Conservation (phyloP, 306 rosid species). For the Cicer bijugum region DNA sequence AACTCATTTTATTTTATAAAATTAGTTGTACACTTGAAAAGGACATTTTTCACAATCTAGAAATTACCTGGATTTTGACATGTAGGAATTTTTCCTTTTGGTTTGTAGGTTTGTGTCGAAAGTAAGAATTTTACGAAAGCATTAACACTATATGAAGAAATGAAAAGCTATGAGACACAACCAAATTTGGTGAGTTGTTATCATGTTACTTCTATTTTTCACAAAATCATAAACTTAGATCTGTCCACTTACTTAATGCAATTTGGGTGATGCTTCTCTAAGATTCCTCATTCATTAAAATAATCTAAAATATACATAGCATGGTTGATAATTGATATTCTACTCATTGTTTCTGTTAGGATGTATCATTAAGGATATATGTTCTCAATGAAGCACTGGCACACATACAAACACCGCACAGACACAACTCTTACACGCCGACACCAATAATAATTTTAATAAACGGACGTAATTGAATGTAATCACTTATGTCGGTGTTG, state of each 20-base stretch:
- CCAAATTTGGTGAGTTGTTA: constrained; percentile 71
- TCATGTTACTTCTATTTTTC: constrained; percentile 38
- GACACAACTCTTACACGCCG: too few species aligned
- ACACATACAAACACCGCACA: too few species aligned
- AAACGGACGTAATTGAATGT: too few species aligned
- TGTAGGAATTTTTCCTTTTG: constrained; percentile 46
- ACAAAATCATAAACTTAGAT: constrained; percentile 37
- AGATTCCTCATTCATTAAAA: constrained; percentile 25
- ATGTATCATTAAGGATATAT: neutral
- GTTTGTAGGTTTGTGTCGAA: constrained; percentile 79
- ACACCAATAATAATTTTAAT: too few species aligned
- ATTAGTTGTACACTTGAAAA: constrained; percentile 18
- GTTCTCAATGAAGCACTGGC: too few species aligned
- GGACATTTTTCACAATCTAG: constrained; percentile 23
- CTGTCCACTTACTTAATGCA: constrained; percentile 30
- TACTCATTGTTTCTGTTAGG: constrained; percentile 6
- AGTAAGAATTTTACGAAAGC: constrained; percentile 65
- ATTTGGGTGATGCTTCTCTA: constrained; percentile 36
- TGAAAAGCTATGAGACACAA: constrained; percentile 69
- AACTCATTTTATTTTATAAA: constrained; percentile 39
- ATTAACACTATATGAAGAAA: constrained; percentile 71
- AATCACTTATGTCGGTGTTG: too few species aligned
- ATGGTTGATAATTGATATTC: neutral
- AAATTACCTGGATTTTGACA: constrained; percentile 34
- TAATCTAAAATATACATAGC: constrained; percentile 34